Base-by-base conservation (phyloP, 495 filamentous ascomycete species). In the Trichocladium antarcticum region DNA sequence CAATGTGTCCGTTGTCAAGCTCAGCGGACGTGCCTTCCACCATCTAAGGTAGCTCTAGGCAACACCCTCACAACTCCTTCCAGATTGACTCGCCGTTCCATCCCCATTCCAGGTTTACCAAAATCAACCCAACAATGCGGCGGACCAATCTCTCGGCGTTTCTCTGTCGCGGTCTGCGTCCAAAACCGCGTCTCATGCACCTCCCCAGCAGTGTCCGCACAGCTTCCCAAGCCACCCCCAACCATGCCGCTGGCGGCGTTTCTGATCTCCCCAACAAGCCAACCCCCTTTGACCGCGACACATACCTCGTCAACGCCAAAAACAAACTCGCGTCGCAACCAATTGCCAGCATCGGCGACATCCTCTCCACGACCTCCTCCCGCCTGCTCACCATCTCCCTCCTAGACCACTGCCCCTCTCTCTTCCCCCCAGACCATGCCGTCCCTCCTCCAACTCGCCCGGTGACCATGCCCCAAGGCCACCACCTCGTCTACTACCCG, bases 401-500 rank as follows among this genome's bases (percentile, higher is more conserved):
- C 14, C 57, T 61, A 15, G 78, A 80, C 53, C 72, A 82, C 55
- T 66, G 90, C 28, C 68, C 59, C 6, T 5, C 24, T 40, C 36
- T 51, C 36, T 51, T 51, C 42, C 48, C 32, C 42, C 15, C 15
- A 5, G 6, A 20, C 24, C 24, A 3, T 27, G 2, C 27, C 46
- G 6, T 11, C 21, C 35, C 41, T 9, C 49, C 46, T 20, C 38
- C 29, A 2, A 20, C 57, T 14, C 42, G 38, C 6, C 39, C 31
- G 21, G 15, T 14, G 10, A 15, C 21, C 4, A 54, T 87, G 0
- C 82, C 80, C 0, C 71, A 76, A 2, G 84, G 81, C 9, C 80
- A 87, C 60, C 84, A 90, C 54, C 68, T 87, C 9, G 73, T 80
- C 20, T 84, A 89, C 64, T 88, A 85, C 66, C 80, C 83, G 1